phyloP scores from a whole-genome alignment of 2,329 filamentous ascomycete species.

The Didymella keratinophila region DNA sequence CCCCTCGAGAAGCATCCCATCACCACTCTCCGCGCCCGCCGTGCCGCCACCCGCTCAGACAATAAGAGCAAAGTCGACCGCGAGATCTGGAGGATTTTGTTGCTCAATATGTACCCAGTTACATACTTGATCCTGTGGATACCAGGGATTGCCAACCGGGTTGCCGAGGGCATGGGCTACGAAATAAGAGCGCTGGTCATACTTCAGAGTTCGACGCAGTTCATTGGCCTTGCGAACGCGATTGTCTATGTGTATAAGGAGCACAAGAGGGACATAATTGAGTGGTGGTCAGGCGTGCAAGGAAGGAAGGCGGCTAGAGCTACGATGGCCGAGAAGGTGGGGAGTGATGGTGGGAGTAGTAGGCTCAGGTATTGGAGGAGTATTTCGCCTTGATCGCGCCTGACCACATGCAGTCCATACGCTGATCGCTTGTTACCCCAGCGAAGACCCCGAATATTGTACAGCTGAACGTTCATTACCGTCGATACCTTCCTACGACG shows the following conservation, averaged over 20 bases:
- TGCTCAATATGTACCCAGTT: slow-evolving; percentile 47
- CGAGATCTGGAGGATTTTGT: slow-evolving; percentile 39
- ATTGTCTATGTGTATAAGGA: slow-evolving; percentile 32
- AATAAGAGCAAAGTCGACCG: slow-evolving; percentile 19
- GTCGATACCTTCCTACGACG: too few relatives aligned
- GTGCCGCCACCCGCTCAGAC: slow-evolving; percentile 1
- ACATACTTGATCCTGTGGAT: slow-evolving; percentile 47
- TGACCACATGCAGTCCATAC: too few relatives aligned
- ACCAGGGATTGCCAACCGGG: slow-evolving; percentile 40
- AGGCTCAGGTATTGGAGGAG: background rate
- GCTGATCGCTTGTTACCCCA: too few relatives aligned
- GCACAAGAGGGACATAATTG: slow-evolving; percentile 18
- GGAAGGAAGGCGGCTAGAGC: slow-evolving; percentile 3
- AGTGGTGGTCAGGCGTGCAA: slow-evolving; percentile 8
- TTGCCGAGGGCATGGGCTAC: slow-evolving; percentile 29
- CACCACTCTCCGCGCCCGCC: background rate
- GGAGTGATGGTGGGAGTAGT: background rate
- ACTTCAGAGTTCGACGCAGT: slow-evolving; percentile 32
- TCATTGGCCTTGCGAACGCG: slow-evolving; percentile 32
- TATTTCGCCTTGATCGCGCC: background rate
- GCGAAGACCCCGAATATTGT: too few relatives aligned
- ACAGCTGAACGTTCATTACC: too few relatives aligned
- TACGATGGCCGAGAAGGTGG: background rate
- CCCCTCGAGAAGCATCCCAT: background rate
- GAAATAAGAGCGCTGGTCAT: slow-evolving; percentile 16